phyloP scores from a whole-genome alignment of 768 basidiomycete species.

The Boletus rex-veris region DNA sequence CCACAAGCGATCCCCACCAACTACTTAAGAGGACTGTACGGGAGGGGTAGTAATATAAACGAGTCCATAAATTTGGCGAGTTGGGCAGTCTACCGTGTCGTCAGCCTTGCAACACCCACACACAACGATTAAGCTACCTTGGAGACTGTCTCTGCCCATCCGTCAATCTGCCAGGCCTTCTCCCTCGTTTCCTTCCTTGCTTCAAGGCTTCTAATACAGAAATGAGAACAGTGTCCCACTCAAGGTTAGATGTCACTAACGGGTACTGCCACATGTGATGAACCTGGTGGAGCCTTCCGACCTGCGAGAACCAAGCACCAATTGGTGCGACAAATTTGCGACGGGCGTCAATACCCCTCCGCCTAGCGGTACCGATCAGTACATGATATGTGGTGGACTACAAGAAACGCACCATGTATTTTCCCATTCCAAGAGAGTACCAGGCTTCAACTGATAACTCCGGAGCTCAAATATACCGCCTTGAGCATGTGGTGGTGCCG shows the following conservation, averaged over 20 bases:
- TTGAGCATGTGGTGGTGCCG: slow-evolving; percentile 77
- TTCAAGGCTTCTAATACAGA: slow-evolving; percentile 56
- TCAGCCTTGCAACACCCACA: neutral
- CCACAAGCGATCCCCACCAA: neutral
- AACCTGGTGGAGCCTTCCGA: slow-evolving; percentile 81
- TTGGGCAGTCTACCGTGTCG: slow-evolving; percentile 70
- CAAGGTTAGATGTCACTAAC: slow-evolving; percentile 43
- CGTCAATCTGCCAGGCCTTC: slow-evolving; percentile 90
- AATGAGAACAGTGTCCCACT: slow-evolving; percentile 9
- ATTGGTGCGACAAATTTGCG: slow-evolving; percentile 81
- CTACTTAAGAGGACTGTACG: slow-evolving; percentile 84
- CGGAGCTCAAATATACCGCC: slow-evolving; percentile 95
- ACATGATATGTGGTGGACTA: neutral
- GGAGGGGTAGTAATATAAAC: slow-evolving; percentile 72
- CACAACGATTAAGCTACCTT: slow-evolving; percentile 51
- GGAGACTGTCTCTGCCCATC: slow-evolving; percentile 92
- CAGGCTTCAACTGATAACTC: slow-evolving; percentile 83
- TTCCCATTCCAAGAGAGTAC: slow-evolving; percentile 94
- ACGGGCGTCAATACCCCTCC: slow-evolving; percentile 91
- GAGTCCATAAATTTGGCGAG: slow-evolving; percentile 85
- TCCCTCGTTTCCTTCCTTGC: slow-evolving; percentile 81
- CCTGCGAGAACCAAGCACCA: slow-evolving; percentile 90
- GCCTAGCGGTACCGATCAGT: slow-evolving; percentile 46
- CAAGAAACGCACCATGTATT: slow-evolving; percentile 64
- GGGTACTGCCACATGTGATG: slow-evolving; percentile 98